These are phyloP conservation scores for Triticum turgidum DNA, from an alignment of 176 grass and related monocot species.

Conservation along the genomic window DNA sequence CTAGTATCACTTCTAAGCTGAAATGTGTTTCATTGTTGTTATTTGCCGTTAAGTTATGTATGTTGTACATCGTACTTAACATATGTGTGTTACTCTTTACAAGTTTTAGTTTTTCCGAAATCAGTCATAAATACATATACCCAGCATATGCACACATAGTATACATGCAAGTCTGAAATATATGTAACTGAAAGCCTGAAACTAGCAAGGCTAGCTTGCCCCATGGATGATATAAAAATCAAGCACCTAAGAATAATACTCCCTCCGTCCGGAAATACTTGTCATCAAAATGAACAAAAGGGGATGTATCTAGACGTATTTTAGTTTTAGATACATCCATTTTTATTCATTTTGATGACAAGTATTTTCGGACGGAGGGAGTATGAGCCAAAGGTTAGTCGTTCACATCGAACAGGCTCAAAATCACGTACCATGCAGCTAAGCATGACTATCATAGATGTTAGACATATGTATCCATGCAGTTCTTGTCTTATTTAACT, in stretches of 20 bases:
- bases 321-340: too few species aligned
- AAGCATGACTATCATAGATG: conserved; percentile 3
- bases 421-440: conserved; percentile 9
- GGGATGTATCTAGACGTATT: too few species aligned
- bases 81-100: neutral
- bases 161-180: neutral
- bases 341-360: too few species aligned
- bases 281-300: too few species aligned
- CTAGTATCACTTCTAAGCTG: neutral
- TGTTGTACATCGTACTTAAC: neutral
- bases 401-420: conserved; percentile 14
- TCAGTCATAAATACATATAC: neutral
- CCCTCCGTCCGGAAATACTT: too few species aligned
- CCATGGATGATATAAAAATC: neutral
- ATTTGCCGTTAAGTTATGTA: neutral
- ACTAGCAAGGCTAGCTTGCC: neutral
- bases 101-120: neutral
- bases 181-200: neutral
- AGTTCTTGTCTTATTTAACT: conserved; percentile 26
- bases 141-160: neutral
- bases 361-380: too few species aligned
- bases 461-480: neutral
- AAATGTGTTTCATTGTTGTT: neutral
- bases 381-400: conserved; percentile 1
- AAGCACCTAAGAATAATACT: conserved; percentile 3